phyloP scores from a whole-genome alignment of 164 flowering plant genomes.

The Umbilicus rupestris region DNA sequence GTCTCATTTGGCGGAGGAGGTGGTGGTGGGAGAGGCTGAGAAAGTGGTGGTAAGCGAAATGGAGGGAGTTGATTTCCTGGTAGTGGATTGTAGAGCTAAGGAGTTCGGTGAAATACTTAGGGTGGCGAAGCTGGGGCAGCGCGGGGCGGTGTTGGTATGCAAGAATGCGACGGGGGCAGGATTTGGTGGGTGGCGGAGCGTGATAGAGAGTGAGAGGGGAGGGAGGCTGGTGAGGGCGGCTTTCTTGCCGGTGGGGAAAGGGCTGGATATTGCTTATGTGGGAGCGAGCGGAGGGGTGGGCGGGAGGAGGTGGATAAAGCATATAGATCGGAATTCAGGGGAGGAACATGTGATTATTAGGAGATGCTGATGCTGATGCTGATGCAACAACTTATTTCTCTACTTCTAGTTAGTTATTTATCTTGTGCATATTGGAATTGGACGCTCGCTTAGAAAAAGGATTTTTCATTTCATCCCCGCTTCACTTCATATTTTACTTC shows the following conservation, averaged over 20 bases:
- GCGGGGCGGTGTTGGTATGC: conserved; percentile 71
- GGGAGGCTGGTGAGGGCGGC: conserved; percentile 55
- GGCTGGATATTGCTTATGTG: conserved; percentile 73
- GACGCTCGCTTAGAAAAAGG: too few species aligned
- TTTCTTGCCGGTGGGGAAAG: conserved; percentile 71
- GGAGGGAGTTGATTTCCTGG: conserved; percentile 63
- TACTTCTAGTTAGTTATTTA: too few species aligned
- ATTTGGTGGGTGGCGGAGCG: conserved; percentile 41
- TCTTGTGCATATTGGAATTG: too few species aligned
- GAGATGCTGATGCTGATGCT: neutral
- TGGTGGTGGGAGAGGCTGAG: conserved; percentile 55
- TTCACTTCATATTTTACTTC: too few species aligned
- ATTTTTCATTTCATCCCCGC: too few species aligned
- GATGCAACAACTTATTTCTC: too few species aligned
- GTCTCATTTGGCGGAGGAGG: conserved; percentile 45
- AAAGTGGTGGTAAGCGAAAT: conserved; percentile 40
- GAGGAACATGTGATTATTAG: conserved; percentile 31
- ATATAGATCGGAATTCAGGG: conserved; percentile 39
- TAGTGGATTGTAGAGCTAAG: conserved; percentile 42
- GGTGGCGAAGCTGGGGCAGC: conserved; percentile 35
- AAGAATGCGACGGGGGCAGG: conserved; percentile 39
- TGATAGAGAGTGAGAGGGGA: conserved; percentile 19
- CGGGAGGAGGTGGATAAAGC: conserved; percentile 56
- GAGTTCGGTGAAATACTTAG: conserved; percentile 40
- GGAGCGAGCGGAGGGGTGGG: conserved; percentile 17